Evolutionary conservation across 768 basidiomycete genomes (phyloP), one percentile per base, ranked within the genome.

Genomic region (Paxillus rubicundulus): DNA sequence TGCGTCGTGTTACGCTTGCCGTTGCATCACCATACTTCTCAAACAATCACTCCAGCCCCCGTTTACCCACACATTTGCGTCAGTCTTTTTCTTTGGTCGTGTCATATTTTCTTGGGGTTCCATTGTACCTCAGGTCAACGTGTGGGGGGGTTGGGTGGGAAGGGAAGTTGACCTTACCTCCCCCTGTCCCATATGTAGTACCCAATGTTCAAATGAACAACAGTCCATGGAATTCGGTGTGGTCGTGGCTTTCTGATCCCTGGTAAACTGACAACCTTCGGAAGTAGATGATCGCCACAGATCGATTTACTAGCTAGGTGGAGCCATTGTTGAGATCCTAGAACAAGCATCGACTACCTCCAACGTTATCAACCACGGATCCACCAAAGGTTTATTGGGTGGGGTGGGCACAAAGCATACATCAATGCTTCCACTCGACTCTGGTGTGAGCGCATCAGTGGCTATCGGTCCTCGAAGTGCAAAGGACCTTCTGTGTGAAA

Each of bases 141-240:
- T 42, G 16, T 45, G 50, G 47, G 51, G 51, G 24, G 24, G 6
- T 53, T 62, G 52, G 59, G 52, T 65, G 58, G 63, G 70, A 58
- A 64, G 67, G 69, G 69, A 70, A 71, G 73, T 74, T 68, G 73
- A 64, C 63, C 72, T 73, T 47, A 50, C 45, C 53, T 46, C 50
- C 36, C 45, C 48, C 34, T 54, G 40, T 58, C 39, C 13, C 52
- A 45, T 53, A 50, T 43, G 21, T 50, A 47, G 52, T 44, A 47
- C 32, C 21, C 21, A 36, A 20, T 37, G 37, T 37, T 39, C 47
- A 38, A 49, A 38, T 39, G 37, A 48, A 49, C 47, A 48, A 49
- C 47, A 49, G 34, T 37, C 37, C 47, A 34, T 28, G 20, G 9
- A n/a, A n/a, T 33, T 44, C 2, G 30, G 30, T 44, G 42, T 30